Conservation (phyloP, 805 yeast species). For the Saccharomyces jurei region DNA sequence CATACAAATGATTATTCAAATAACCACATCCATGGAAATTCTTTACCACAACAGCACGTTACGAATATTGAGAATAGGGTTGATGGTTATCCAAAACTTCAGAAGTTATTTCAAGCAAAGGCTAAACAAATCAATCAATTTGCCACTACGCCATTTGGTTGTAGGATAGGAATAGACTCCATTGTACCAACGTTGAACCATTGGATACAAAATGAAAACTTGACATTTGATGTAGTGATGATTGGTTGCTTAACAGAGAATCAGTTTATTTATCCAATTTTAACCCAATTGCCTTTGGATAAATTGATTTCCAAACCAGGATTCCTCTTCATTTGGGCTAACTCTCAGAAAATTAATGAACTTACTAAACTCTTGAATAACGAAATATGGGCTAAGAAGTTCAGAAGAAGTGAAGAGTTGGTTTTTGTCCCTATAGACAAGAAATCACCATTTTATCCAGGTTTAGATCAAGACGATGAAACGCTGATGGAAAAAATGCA, state of each 20-base stretch:
- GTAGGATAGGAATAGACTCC: slow-evolving; percentile 41
- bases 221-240: slow-evolving; percentile 85
- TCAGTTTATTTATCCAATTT: slow-evolving; percentile 54
- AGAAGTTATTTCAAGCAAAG: slow-evolving; percentile 58
- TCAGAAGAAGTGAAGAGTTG: slow-evolving; percentile 83
- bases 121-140: slow-evolving; percentile 44
- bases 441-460: slow-evolving; percentile 59
- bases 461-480: slow-evolving; percentile 41
- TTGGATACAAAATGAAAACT: slow-evolving; percentile 52
- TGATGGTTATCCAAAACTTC: slow-evolving; percentile 81
- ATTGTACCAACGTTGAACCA: slow-evolving; percentile 49
- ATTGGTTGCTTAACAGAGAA: slow-evolving; percentile 77
- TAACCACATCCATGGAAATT: slow-evolving; percentile 54
- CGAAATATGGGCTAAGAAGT: slow-evolving; percentile 54
- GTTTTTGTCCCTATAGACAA: slow-evolving; percentile 70
- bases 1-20: slow-evolving; percentile 69
- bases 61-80: slow-evolving; percentile 59
- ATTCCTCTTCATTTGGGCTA: slow-evolving; percentile 79
- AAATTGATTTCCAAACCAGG: slow-evolving; percentile 79
- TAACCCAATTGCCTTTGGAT: slow-evolving; percentile 61
- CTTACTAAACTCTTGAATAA: slow-evolving; percentile 46
- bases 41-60: slow-evolving; percentile 54
- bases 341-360: slow-evolving; percentile 62
- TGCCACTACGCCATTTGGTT: slow-evolving; percentile 60
- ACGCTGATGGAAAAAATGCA: slow-evolving; percentile 59